Conservation (phyloP, 2,329 filamentous ascomycete genomes). For the Cryphonectria japonica region DNA sequence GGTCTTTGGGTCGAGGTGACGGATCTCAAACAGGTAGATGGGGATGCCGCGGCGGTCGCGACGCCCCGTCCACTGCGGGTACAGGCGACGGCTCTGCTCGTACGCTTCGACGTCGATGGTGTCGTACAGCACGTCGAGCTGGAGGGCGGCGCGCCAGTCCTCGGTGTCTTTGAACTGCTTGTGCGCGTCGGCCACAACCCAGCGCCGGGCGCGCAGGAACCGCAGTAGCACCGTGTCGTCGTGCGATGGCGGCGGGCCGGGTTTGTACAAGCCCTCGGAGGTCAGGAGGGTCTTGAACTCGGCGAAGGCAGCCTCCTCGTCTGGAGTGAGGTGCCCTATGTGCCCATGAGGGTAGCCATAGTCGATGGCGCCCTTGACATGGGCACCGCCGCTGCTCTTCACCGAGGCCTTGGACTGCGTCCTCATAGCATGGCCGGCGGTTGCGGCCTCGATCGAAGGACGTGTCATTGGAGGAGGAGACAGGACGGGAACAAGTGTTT, state of each 20-base stretch:
- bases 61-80: slow-evolving; percentile 93
- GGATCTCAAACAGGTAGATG: slow-evolving; percentile 88
- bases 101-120: slow-evolving; percentile 86
- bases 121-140: slow-evolving; percentile 78
- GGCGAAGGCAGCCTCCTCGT: slow-evolving; percentile 68
- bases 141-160: slow-evolving; percentile 80
- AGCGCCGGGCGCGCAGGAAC: slow-evolving; percentile 83
- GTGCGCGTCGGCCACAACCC: slow-evolving; percentile 76
- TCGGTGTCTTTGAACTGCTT: slow-evolving; percentile 87
- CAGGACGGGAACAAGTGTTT: background rate
- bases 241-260: slow-evolving; percentile 62
- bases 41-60: slow-evolving; percentile 85
- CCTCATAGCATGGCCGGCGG: slow-evolving; percentile 18
- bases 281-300: slow-evolving; percentile 73
- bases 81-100: slow-evolving; percentile 78
- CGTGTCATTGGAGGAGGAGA: background rate
- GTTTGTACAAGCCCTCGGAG: slow-evolving; percentile 67
- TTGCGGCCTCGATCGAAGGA: slow-evolving; percentile 17
- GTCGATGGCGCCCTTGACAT: slow-evolving; percentile 35
- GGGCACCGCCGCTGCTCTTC: slow-evolving; percentile 8
- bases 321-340: slow-evolving; percentile 72
- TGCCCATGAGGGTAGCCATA: slow-evolving; percentile 75
- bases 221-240: slow-evolving; percentile 79
- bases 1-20: slow-evolving; percentile 79
- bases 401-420: slow-evolving; percentile 22